phyloP scores from a whole-genome alignment of 768 basidiomycete genomes.

The Suillus brevipes region DNA sequence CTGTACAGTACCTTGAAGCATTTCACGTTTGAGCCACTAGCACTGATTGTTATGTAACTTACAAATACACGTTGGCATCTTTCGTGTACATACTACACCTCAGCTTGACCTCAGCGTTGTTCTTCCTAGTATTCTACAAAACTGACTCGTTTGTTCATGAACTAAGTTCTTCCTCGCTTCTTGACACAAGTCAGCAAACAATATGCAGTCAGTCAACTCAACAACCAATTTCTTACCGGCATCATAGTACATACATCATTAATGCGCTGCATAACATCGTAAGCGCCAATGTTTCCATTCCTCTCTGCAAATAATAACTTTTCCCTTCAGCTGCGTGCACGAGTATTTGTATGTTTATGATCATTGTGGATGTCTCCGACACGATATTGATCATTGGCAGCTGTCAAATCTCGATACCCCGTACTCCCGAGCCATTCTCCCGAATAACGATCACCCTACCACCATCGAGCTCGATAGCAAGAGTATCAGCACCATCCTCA shows the following conservation, averaged over 20 bases:
- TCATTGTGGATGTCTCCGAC: neutral
- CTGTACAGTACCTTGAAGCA: too few species aligned
- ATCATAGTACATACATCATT: neutral
- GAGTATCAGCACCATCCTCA: conserved; percentile 17
- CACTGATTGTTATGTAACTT: too few species aligned
- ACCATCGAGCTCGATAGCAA: conserved; percentile 15
- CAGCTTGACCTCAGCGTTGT: too few species aligned
- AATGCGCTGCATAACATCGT: neutral
- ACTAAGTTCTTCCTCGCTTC: too few species aligned
- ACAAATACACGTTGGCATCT: too few species aligned
- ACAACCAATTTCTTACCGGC: neutral
- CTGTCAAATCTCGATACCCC: neutral
- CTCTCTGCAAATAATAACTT: neutral
- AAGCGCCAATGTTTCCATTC: neutral
- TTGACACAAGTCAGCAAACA: neutral
- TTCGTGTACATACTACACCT: too few species aligned
- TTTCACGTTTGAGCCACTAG: too few species aligned
- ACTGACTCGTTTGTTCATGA: too few species aligned
- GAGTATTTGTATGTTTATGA: neutral
- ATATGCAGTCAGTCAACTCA: neutral
- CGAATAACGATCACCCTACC: conserved; percentile 13
- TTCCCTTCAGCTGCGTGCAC: neutral
- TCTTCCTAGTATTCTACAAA: too few species aligned
- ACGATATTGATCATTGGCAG: neutral
- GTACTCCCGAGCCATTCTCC: neutral